Evolutionary conservation across 2,329 filamentous ascomycete genomes (phyloP), one percentile per base, ranked within the genome.

Genomic region (Saccharata proteae): DNA sequence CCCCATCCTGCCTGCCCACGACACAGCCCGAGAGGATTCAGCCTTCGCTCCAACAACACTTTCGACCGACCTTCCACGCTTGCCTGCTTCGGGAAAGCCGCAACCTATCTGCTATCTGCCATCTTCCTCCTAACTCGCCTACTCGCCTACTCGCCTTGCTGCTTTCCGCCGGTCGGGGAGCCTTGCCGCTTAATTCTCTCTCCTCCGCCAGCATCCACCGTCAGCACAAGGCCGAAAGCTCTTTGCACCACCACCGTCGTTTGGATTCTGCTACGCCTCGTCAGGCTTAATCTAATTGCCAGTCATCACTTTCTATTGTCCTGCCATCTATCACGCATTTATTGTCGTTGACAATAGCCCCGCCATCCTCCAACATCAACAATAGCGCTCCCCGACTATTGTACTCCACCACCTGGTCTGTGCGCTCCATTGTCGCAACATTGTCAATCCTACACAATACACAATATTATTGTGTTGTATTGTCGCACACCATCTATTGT

Each of bases 141-240:
- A 7, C 19, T 7, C 19, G 7, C n/a, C 19, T n/a, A 21, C 19
- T 7, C 19, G n/a, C n/a, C n/a, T n/a, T n/a, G n/a, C n/a, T n/a
- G 19, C 20, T 34, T 30, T 35, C 32, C 27, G 32, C 32, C 32
- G 32, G 32, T 35, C 32, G 32, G 32, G 26, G 22, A 26, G 30
- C 30, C 30, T 32, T 27, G 30, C 24, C 15, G 21, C 21, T 19
- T 32, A 32, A 32, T 32, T 32, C 17, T 29, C 32, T 35, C 28
- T 30, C 30, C 21, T 17, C 26, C 21, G 16, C 30, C 27, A 20
- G n/a, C n/a, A n/a, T n/a, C n/a, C n/a, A n/a, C n/a, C n/a, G n/a
- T n/a, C n/a, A n/a, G n/a, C n/a, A n/a, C n/a, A n/a, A n/a, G n/a
- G n/a, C n/a, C n/a, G n/a, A n/a, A n/a, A n/a, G n/a, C n/a, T n/a